Conservation (phyloP, 2,329 filamentous ascomycete species). For the Lanzia echinophila region DNA sequence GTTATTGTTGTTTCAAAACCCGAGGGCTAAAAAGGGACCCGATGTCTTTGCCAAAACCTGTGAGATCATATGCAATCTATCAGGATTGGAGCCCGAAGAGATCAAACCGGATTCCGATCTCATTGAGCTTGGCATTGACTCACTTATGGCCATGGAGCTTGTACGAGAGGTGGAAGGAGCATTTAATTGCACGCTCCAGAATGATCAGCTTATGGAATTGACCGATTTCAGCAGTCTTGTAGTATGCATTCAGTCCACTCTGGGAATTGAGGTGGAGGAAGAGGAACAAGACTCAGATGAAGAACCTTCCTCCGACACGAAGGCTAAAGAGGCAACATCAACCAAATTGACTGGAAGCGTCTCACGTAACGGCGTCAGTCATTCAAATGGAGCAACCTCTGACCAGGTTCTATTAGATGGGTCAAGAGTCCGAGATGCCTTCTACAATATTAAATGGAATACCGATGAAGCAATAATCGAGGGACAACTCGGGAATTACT, state of each 20-base stretch:
- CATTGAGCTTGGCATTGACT: slow-evolving; percentile 43
- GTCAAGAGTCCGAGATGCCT: slow-evolving; percentile 10
- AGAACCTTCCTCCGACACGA: no score
- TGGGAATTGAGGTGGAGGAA: background rate
- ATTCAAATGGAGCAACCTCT: background rate
- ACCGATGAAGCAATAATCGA: slow-evolving; percentile 17
- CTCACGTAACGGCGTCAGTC: background rate
- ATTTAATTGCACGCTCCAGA: slow-evolving; percentile 32
- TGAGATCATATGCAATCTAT: slow-evolving; percentile 5
- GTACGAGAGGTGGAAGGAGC: slow-evolving; percentile 35
- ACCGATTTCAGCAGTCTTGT: slow-evolving; percentile 30
- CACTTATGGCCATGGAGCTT: slow-evolving; percentile 43
- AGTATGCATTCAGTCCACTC: slow-evolving; percentile 16
- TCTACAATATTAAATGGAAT: slow-evolving; percentile 8
- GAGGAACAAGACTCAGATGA: no score
- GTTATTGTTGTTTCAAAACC: no score
- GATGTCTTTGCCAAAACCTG: background rate
- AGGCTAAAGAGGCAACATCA: no score
- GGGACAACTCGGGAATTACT: slow-evolving; percentile 20
- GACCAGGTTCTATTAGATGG: background rate
- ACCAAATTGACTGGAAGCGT: no score
- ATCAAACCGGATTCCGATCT: slow-evolving; percentile 33
- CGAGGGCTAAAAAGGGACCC: no score
- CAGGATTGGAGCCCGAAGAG: slow-evolving; percentile 30
- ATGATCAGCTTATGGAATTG: slow-evolving; percentile 27